A percentile compares a stretch with the other conserved stretches of the same genome.
phyloP scores from a whole-genome alignment of 2,329 filamentous ascomycete genomes.

The Stylonectria norvegica region DNA sequence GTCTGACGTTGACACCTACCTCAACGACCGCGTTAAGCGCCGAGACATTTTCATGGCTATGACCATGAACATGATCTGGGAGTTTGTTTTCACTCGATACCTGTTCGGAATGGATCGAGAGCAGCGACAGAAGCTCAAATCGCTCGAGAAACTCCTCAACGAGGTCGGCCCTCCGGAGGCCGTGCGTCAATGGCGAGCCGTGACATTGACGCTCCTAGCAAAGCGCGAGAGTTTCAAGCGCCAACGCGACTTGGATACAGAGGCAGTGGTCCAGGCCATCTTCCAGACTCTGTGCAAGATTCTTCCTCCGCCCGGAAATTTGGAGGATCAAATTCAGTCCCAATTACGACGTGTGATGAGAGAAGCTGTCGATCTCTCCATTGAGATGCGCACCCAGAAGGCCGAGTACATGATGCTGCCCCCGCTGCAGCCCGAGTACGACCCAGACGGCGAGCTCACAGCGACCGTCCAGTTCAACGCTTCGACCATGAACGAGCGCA shows the following conservation, averaged over 20 bases:
- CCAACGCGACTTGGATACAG: constrained; percentile 84
- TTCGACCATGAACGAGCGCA: constrained; percentile 89
- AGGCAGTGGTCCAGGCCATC: constrained; percentile 86
- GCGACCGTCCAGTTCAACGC: constrained; percentile 91
- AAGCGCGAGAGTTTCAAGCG: constrained; percentile 74
- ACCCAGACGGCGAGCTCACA: constrained; percentile 83
- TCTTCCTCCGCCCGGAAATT: constrained; percentile 78
- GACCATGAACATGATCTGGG: constrained; percentile 99
- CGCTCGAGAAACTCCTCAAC: constrained; percentile 82
- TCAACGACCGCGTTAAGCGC: constrained; percentile 81
- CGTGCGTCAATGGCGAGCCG: constrained; percentile 96
- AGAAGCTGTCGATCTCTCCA: constrained; percentile 82
- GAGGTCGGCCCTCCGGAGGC: constrained; percentile 85
- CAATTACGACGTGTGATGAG: constrained; percentile 85
- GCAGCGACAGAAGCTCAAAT: constrained; percentile 95
- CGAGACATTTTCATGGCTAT: constrained; percentile 98
- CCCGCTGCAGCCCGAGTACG: constrained; percentile 90
- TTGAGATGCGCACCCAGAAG: constrained; percentile 96
- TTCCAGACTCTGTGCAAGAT: constrained; percentile 80
- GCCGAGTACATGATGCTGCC: constrained; percentile 99
- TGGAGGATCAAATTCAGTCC: constrained; percentile 75
- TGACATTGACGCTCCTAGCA: constrained; percentile 84
- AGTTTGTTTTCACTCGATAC: constrained; percentile 96
- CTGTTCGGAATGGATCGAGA: constrained; percentile 98
- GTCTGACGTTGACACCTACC: constrained; percentile 83